These are phyloP conservation scores for Persicaria tinctoria DNA, from an alignment of 148 eudicot genomes.

Conservation along the genomic window DNA sequence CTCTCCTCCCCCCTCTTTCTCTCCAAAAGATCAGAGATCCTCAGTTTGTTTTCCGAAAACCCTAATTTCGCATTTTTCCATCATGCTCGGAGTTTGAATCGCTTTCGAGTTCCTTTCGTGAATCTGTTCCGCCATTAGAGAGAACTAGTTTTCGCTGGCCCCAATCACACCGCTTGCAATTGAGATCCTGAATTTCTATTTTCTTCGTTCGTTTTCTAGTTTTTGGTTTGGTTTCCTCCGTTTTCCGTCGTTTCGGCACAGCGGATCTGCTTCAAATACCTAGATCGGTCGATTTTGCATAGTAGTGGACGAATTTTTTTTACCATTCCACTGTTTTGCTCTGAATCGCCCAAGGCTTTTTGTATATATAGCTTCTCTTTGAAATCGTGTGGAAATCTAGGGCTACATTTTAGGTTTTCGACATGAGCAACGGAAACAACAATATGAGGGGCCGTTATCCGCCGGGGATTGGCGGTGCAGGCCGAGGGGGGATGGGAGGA, in stretches of 20 bases:
- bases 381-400: constrained; percentile 1
- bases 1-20: not conserved
- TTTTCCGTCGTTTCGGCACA: not conserved
- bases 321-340: constrained; percentile 23
- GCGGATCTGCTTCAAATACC: not conserved
- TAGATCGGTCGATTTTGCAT: constrained; percentile 10
- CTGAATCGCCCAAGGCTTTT: constrained; percentile 13
- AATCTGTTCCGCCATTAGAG: not conserved
- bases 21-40: not conserved
- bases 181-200: constrained; percentile 2
- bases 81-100: not conserved
- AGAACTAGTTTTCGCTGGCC: not conserved
- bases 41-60: not conserved
- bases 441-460: constrained; percentile 19
- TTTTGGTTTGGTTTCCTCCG: not conserved
- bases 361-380: constrained; percentile 6
- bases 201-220: not conserved
- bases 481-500: constrained; percentile 13
- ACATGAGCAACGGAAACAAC: constrained; percentile 13
- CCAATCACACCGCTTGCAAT: not conserved
- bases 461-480: constrained; percentile 17
- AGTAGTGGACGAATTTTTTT: constrained; percentile 29
- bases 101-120: not conserved
- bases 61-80: not conserved
- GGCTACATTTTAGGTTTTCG: constrained; percentile 12